Conservation (phyloP, 1,284 basidiomycete genomes). For the Apiotrichum gamsii region DNA sequence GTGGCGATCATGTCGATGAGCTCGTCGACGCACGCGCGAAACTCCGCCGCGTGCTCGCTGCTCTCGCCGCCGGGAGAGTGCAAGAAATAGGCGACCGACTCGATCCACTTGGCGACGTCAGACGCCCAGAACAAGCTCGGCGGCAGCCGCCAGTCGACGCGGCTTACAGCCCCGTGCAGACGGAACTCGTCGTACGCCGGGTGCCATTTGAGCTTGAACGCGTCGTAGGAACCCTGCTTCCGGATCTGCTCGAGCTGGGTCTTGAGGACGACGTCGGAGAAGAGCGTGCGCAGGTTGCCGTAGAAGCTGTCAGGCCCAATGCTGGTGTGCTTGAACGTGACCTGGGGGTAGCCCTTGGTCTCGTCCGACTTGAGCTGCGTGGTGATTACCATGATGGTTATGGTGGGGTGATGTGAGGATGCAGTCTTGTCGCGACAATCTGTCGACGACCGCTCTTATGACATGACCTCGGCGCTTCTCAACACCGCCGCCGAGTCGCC, state of each 20-base stretch:
- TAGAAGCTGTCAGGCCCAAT: conserved; percentile 26
- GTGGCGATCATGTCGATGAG: conserved; percentile 30
- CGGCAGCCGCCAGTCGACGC: conserved; percentile 25
- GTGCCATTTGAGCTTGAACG: conserved; percentile 32
- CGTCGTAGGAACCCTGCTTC: conserved; percentile 35
- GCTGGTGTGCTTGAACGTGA: too few relatives aligned
- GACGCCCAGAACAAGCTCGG: conserved; percentile 35
- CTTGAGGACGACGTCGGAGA: conserved; percentile 28
- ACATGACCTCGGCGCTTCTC: too few relatives aligned
- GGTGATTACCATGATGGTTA: too few relatives aligned
- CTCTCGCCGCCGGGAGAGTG: conserved; percentile 13
- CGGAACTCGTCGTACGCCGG: conserved; percentile 26
- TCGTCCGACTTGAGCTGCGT: too few relatives aligned
- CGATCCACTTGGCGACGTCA: conserved; percentile 37
- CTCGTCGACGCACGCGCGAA: conserved; percentile 21
- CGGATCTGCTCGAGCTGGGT: conserved; percentile 33
- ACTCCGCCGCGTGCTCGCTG: conserved; percentile 19
- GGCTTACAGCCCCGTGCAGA: conserved; percentile 15
- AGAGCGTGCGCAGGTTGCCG: conserved; percentile 28
- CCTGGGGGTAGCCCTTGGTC: too few relatives aligned
- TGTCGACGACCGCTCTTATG: too few relatives aligned
- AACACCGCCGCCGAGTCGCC: too few relatives aligned
- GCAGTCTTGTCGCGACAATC: too few relatives aligned
- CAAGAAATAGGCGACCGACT: conserved; percentile 33
- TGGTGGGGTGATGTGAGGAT: background rate